Base-by-base conservation (phyloP, 2,329 filamentous ascomycete genomes). In the Byssothecium circinans region DNA sequence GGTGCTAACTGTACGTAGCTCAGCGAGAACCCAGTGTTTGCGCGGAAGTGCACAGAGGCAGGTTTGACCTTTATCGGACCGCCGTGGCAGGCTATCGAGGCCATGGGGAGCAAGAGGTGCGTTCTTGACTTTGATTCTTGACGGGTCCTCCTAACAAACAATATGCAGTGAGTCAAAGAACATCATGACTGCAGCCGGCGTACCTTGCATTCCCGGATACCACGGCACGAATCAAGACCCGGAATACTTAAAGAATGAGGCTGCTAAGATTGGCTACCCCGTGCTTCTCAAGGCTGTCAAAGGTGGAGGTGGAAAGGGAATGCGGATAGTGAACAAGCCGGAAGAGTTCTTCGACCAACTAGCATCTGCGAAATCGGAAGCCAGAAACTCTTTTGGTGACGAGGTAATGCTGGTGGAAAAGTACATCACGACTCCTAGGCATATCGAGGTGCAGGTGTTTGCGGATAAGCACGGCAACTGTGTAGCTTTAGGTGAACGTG, bases 131-230 rank as follows among this genome's bases (percentile, higher is more conserved):
- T 22, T 14, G 22, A 29, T 11, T 15, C 1, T 25, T 2, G 15
- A 8, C 7, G 15, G 14, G 30, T 15, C 22, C 36, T 22, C 34
- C 53, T 62, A 30, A 62, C 48, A 30, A 14, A 29, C 47, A 19
- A 3, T 3, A 32, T 6, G 35, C 40, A 81, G 81, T 45, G 81
- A 88, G 50, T 94, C 89, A 43, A 99, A 99, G 72, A 88, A 96
- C 68, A 96, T 99, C 66, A 97, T 99, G 94, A 90, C 83, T 27
- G 84, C 84, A 4, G 92, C 94, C n/a, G 90, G 91, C 8, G 94
- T 99, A 3, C 91, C 91, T 4, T 97, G 94, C 64, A 94, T 99
- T 40, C 94, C 94, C 0, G 94, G 94, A 0, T 99, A 99, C 64
- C 94, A 97, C 68, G 94, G 94, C 15, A 64, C 79, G 1, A 89